Base-by-base conservation (phyloP, 2,329 filamentous ascomycete species). In the Fusarium temperatum region DNA sequence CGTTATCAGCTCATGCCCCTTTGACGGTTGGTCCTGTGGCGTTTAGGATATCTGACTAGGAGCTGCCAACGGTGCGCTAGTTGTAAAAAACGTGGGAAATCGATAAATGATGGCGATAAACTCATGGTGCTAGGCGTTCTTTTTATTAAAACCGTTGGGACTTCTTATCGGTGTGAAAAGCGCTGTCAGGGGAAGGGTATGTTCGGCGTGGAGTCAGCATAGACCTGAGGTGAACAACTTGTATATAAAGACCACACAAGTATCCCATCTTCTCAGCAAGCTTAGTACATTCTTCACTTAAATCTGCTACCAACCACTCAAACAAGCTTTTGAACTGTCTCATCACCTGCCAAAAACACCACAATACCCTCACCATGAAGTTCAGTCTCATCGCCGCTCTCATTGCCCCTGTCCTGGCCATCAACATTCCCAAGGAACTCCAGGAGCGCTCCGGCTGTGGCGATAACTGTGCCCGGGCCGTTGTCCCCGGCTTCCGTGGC, bases 391-490 rank as follows among this genome's bases (percentile, higher is more conserved):
- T 75, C 48, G 44, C 75, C 13, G 69, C 75, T 28, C 58, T 72
- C 26, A 28, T 75, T 5, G 58, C 64, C 22, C 68, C 70, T 13
- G 32, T 62, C 28, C 32, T 74, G 50, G 73, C 73, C 9, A 32
- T 65, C 55, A 68, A 68, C 20, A 60, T 72, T 22, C 74, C 73
- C 10, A 63, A 47, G 18, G 70, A 75, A 38, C 70, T 76, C 12
- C 51, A 74, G 8, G 64, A 55, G 8, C 73, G 74, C 8, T 38
- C 32, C 14, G 73, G 73, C 5, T 75, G 67, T 14, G 70, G 59
- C 12, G 74, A 74, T 22, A 76, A 76, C 53, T 76, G 73, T 26
- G 74, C 71, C 24, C 59, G 74, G 35, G 74, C 73, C 3, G 73
- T 76, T 39, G 72, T 65, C 3, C 74, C 73, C 7, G 71, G 71